These are phyloP conservation scores for Yarrowia galli DNA, from an alignment of 1,139 yeast species.

Conservation along the genomic window DNA sequence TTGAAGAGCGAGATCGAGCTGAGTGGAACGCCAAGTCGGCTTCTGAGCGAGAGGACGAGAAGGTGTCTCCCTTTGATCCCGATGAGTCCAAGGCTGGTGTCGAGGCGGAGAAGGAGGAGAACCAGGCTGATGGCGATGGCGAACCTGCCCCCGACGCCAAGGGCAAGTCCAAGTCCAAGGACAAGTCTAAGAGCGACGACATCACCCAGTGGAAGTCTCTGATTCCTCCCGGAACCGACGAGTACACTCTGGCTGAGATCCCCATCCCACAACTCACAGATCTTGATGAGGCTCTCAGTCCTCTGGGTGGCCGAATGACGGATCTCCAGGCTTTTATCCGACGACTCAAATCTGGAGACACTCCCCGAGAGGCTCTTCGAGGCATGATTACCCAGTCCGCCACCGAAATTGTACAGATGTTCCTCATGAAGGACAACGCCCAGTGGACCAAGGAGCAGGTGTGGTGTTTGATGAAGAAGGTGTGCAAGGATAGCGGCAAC, in stretches of 20 bases:
- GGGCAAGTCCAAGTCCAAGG: not conserved
- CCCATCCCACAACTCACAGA: constrained; percentile 35
- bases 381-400: constrained; percentile 87
- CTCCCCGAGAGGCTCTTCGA: constrained; percentile 73
- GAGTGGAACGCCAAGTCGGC: not conserved
- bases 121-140: constrained; percentile 30
- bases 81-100: not conserved
- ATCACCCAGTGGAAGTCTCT: constrained; percentile 37
- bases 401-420: constrained; percentile 86
- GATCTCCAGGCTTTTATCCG: constrained; percentile 91
- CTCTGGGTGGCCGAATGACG: constrained; percentile 93
- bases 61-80: constrained; percentile 1
- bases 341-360: constrained; percentile 85
- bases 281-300: constrained; percentile 66
- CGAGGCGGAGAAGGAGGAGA: not conserved
- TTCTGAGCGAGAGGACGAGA: not conserved
- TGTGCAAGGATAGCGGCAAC: constrained; percentile 52
- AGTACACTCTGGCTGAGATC: constrained; percentile 39
- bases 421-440: constrained; percentile 53
- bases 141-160: not conserved
- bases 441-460: constrained; percentile 81
- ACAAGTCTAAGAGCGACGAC: constrained; percentile 4
- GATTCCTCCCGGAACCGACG: constrained; percentile 37
- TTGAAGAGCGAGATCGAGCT: constrained; percentile 17
- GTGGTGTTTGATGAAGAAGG: constrained; percentile 77